Conservation (phyloP, 1,284 basidiomycete species). For the Tylopilus orsonianus region DNA sequence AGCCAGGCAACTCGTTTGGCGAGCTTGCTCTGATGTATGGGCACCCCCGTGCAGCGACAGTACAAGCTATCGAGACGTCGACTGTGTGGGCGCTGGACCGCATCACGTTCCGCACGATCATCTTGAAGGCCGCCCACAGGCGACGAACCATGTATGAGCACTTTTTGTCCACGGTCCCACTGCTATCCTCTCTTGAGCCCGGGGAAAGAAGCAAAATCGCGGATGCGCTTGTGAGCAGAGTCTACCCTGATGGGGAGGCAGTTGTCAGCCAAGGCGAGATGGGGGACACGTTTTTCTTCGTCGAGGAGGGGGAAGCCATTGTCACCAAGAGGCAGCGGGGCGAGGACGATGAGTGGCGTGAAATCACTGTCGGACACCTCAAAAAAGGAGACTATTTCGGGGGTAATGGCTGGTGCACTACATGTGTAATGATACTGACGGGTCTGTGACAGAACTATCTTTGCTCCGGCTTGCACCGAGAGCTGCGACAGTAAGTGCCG, state of each 20-base stretch:
- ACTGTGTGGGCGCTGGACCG: conserved; percentile 96
- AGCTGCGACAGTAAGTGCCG: conserved; percentile 91
- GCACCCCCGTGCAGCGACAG: conserved; percentile 92
- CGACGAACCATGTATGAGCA: conserved; percentile 94
- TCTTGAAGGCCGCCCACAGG: conserved; percentile 84
- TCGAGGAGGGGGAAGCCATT: conserved; percentile 89
- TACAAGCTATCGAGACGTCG: conserved; percentile 81
- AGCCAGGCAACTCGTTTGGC: conserved; percentile 88
- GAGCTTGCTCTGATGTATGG: conserved; percentile 99
- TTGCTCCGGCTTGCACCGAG: conserved; percentile 84
- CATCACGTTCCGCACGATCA: conserved; percentile 98
- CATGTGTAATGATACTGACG: conserved; percentile 4
- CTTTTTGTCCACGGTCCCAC: conserved; percentile 89
- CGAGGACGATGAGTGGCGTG: conserved; percentile 59
- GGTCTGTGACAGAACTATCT: conserved; percentile 62
- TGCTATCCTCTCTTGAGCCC: conserved; percentile 83
- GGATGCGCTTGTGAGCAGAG: conserved; percentile 86
- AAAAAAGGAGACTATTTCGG: conserved; percentile 98
- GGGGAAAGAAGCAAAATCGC: conserved; percentile 95
- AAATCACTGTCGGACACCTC: conserved; percentile 73
- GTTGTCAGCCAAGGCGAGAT: conserved; percentile 92
- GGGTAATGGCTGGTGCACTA: conserved; percentile 47
- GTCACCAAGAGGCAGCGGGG: conserved; percentile 76
- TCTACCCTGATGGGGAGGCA: conserved; percentile 81
- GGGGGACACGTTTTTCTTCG: conserved; percentile 96